A percentile compares a stretch with the other conserved stretches of the same genome.
phyloP scores from a whole-genome alignment of 2,329 filamentous ascomycete species.

The Pyricularia grisea region DNA sequence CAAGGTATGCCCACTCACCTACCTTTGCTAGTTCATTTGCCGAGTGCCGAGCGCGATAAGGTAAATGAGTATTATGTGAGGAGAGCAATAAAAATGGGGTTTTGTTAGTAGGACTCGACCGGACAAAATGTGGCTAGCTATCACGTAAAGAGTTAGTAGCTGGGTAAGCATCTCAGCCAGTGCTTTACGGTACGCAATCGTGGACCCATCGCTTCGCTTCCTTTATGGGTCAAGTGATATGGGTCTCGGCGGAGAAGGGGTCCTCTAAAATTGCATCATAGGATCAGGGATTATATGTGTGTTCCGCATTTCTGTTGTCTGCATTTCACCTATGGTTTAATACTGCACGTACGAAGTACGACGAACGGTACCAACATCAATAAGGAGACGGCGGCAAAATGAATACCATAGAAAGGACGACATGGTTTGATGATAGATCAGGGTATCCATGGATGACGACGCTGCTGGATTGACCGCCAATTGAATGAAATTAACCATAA shows the following conservation, averaged over 20 bases:
- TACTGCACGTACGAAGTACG: no score
- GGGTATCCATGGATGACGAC: background rate
- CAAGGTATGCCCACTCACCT: background rate
- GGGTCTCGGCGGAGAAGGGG: background rate
- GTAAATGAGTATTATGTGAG: background rate
- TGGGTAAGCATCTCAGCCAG: background rate
- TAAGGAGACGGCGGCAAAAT: background rate
- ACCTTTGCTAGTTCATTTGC: background rate
- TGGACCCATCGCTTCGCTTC: background rate
- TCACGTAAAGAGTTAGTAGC: background rate
- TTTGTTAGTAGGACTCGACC: background rate
- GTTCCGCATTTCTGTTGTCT: background rate
- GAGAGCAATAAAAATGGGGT: background rate
- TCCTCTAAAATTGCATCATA: background rate
- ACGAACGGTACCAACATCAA: background rate
- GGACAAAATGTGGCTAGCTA: background rate
- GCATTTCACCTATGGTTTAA: background rate
- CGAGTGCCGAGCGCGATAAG: background rate
- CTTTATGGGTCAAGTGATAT: background rate
- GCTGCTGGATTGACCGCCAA: background rate
- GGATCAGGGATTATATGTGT: background rate
- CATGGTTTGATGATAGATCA: background rate
- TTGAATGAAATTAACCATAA: background rate
- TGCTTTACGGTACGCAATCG: background rate
- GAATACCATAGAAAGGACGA: background rate